Percentiles rank a stretch among this genome's conserved stretches.
Conservation (phyloP, 768 basidiomycete genomes). For the Amanita pallidorosea region DNA sequence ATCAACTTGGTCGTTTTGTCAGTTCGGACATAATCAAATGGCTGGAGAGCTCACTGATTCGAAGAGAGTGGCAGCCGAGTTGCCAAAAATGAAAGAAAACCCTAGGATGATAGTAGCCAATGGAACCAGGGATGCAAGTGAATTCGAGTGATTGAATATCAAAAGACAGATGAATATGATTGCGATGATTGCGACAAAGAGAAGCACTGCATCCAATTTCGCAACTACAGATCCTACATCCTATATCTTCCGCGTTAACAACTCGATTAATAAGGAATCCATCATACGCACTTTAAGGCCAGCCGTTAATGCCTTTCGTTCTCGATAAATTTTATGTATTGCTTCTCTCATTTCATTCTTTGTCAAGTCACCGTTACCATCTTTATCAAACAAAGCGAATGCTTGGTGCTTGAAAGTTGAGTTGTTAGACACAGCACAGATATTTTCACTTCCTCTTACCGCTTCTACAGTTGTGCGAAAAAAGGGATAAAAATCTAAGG, state of each 20-base stretch:
- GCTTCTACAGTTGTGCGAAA: conserved; percentile 66
- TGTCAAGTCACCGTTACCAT: conserved; percentile 73
- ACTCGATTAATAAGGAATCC: not conserved
- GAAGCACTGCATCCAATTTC: conserved; percentile 68
- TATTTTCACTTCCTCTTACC: conserved; percentile 22
- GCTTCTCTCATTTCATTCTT: conserved; percentile 77
- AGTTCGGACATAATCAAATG: not conserved
- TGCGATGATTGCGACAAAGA: conserved; percentile 43
- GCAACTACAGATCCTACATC: conserved; percentile 65
- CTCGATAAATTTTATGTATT: conserved; percentile 70
- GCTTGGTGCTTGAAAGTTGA: conserved; percentile 39
- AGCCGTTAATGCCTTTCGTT: conserved; percentile 60
- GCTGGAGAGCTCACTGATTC: conserved; percentile 44
- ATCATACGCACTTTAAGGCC: conserved; percentile 47
- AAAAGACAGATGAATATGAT: conserved; percentile 63
- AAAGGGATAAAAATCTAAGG: conserved; percentile 66
- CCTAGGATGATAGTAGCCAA: conserved; percentile 73
- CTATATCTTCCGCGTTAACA: conserved; percentile 19
- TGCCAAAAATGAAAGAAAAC: conserved; percentile 79
- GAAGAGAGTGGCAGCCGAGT: conserved; percentile 70
- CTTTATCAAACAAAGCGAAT: conserved; percentile 66
- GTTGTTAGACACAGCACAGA: conserved; percentile 5
- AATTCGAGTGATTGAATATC: conserved; percentile 60
- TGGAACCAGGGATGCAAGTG: conserved; percentile 64
- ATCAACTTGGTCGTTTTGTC: conserved; percentile 38